Evolutionary conservation across 2,329 filamentous ascomycete species (phyloP).

Genomic region (Fusarium albidum): DNA sequence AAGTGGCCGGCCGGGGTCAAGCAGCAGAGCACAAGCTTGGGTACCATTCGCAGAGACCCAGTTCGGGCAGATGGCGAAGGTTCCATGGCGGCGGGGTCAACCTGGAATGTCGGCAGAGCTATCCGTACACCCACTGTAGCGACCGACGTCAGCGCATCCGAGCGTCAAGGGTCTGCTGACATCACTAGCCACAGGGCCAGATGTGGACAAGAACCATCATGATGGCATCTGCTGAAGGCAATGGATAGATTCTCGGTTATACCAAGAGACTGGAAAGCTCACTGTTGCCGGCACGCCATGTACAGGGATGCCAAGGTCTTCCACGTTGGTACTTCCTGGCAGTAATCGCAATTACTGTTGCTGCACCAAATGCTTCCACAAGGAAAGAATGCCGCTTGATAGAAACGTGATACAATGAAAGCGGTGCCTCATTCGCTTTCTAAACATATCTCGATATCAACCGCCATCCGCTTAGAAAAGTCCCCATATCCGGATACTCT

Average conservation of each 20-base stretch:
- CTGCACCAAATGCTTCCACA: no score
- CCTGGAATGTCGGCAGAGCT: constrained; percentile 23
- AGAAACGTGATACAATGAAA: neutral
- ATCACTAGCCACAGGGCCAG: constrained; percentile 28
- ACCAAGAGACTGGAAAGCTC: no score
- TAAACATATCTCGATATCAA: constrained; percentile 23
- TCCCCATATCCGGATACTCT: constrained; percentile 16
- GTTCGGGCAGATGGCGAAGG: constrained; percentile 13
- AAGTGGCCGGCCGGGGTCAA: constrained; percentile 12
- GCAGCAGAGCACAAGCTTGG: constrained; percentile 17
- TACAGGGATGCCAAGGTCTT: no score
- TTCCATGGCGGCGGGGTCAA: constrained; percentile 34
- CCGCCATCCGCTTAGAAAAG: constrained; percentile 3
- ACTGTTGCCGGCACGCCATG: no score
- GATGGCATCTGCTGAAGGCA: neutral
- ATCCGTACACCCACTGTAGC: no score
- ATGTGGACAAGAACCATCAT: neutral
- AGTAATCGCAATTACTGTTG: no score
- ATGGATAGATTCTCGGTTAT: no score
- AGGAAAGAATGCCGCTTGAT: no score
- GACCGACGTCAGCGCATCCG: constrained; percentile 34
- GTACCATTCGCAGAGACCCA: constrained; percentile 13
- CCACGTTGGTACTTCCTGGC: no score
- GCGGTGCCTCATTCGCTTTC: constrained; percentile 9
- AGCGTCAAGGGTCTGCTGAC: constrained; percentile 24